A percentile compares a stretch with the other conserved stretches of the same genome.
These are phyloP conservation scores for Thinopyrum obtusiflorum DNA, from an alignment of 202 grass and related monocot species.

Conservation along the genomic window DNA sequence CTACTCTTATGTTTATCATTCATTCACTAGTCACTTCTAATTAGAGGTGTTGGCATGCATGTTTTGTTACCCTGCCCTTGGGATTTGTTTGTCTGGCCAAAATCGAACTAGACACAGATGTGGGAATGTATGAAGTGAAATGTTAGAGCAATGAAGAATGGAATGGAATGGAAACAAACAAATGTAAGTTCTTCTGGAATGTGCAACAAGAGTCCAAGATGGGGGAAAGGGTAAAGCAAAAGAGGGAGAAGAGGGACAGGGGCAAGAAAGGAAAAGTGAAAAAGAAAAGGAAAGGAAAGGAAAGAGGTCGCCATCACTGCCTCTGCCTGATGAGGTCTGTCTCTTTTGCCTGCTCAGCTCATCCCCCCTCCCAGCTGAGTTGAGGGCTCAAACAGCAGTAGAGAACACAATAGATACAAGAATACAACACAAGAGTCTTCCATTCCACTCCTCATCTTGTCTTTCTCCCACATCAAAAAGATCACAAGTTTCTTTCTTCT, in stretches of 20 bases:
- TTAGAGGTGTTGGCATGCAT: background rate
- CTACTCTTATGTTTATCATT: background rate
- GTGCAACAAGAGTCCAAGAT: constrained; percentile 21
- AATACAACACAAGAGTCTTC: background rate
- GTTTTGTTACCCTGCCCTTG: background rate
- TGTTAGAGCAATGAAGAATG: background rate
- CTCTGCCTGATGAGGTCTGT: constrained; percentile 9
- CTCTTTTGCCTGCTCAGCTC: constrained; percentile 31
- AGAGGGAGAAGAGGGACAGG: background rate
- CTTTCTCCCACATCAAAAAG: background rate
- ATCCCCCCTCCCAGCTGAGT: background rate
- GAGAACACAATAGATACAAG: background rate
- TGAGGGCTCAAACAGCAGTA: background rate
- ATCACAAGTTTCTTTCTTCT: background rate
- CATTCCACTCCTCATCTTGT: constrained; percentile 8
- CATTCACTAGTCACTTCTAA: background rate
- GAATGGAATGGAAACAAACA: background rate
- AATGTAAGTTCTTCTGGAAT: background rate
- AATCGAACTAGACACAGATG: background rate
- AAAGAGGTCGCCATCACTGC: constrained; percentile 23
- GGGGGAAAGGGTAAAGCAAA: constrained; percentile 29
- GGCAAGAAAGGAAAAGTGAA: background rate
- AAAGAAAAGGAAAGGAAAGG: background rate
- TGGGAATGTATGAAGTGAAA: background rate
- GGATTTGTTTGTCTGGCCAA: background rate